These are phyloP conservation scores for Microsporum canis DNA, from an alignment of 2,329 filamentous ascomycete genomes.

Conservation along the genomic window DNA sequence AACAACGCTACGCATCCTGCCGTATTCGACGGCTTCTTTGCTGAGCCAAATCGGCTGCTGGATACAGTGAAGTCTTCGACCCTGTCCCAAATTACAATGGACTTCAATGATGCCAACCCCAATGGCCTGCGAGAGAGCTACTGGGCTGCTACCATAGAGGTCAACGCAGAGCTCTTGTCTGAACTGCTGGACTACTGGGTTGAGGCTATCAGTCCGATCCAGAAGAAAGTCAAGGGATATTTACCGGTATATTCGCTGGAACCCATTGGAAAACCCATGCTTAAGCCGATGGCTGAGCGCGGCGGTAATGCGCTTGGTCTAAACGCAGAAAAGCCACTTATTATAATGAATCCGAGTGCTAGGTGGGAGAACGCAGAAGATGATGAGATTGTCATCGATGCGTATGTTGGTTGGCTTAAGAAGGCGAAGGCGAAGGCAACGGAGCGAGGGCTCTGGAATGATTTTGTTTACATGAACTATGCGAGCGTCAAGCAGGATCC, in stretches of 20 bases:
- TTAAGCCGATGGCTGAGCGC: not conserved
- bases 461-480: slow-evolving; percentile 35
- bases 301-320: not conserved
- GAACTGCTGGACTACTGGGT: slow-evolving; percentile 5
- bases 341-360: slow-evolving; percentile 15
- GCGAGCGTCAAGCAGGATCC: slow-evolving; percentile 29
- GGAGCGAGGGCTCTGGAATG: slow-evolving; percentile 14
- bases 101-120: slow-evolving; percentile 2
- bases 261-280: not conserved
- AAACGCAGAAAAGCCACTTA: slow-evolving; percentile 9
- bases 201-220: slow-evolving; percentile 5
- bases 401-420: not conserved
- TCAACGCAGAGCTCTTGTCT: not conserved
- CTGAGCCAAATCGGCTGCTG: slow-evolving; percentile 18
- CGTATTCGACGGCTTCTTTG: slow-evolving; percentile 19
- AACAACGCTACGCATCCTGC: not conserved
- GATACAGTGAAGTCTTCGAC: slow-evolving; percentile 25
- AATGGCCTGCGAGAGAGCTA: slow-evolving; percentile 8
- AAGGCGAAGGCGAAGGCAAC: slow-evolving; percentile 18
- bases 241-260: not conserved
- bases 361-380: slow-evolving; percentile 18
- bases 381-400: slow-evolving; percentile 14
- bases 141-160: slow-evolving; percentile 8
- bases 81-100: not conserved
- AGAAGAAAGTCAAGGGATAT: not conserved